Evolutionary conservation across 2,329 filamentous ascomycete species (phyloP).

Genomic region (Exophiala lecanii-corni): DNA sequence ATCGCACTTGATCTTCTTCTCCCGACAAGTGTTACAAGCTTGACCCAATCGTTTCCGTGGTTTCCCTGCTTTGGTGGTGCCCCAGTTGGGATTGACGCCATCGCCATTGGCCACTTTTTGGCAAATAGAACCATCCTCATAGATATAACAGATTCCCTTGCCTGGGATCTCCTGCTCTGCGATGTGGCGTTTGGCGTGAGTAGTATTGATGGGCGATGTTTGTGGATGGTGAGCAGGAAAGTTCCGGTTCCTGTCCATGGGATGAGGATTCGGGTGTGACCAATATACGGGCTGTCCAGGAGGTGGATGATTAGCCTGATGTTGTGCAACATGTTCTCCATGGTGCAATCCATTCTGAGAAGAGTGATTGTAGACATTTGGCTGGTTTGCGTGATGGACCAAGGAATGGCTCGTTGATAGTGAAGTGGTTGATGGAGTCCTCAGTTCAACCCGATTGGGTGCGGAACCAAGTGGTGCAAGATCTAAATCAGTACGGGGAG

Average conservation of each 20-base stretch:
- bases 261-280: conserved; percentile 4
- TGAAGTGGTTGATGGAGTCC: conserved; percentile 6
- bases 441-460: conserved; percentile 5
- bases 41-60: conserved; percentile 86
- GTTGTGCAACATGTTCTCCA: conserved; percentile 1
- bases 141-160: conserved; percentile 78
- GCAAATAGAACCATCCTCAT: conserved; percentile 78
- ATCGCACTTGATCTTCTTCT: conserved; percentile 98
- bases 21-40: conserved; percentile 86
- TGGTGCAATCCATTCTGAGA: conserved; percentile 3
- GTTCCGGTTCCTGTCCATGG: conserved; percentile 2
- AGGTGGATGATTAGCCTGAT: conserved; percentile 1
- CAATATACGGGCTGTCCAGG: conserved; percentile 5
- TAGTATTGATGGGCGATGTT: conserved; percentile 3
- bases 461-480: conserved; percentile 6
- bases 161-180: conserved; percentile 55
- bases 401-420: conserved; percentile 13
- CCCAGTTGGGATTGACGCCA: conserved; percentile 84
- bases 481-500: conserved; percentile 7
- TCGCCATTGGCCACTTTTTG: conserved; percentile 82
- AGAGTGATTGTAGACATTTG: conserved; percentile 4
- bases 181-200: conserved; percentile 28
- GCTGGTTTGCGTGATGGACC: conserved; percentile 2
- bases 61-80: conserved; percentile 89
- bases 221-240: conserved; percentile 26